phyloP scores from a whole-genome alignment of 345 rosid species.

The Eucalyptus leucophloia region DNA sequence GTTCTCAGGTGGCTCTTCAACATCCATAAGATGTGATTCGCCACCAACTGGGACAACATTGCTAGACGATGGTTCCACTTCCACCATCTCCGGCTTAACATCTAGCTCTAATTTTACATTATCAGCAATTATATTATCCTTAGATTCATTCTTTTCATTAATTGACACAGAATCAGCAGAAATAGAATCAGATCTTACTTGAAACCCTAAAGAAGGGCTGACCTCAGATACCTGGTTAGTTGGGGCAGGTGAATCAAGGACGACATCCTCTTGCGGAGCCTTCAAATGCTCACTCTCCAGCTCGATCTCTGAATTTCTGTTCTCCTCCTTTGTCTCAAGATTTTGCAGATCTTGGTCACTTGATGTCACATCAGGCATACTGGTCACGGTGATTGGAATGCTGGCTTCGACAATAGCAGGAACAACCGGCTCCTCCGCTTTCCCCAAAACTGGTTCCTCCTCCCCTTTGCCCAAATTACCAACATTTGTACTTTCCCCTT shows the following conservation, averaged over 20 bases:
- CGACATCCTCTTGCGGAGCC: constrained; percentile 31
- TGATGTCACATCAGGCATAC: neutral
- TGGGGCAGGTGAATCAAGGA: constrained; percentile 44
- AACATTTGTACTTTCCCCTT: neutral
- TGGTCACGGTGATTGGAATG: constrained; percentile 1
- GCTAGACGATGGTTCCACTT: constrained; percentile 71
- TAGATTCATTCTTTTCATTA: constrained; percentile 89
- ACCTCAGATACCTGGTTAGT: constrained; percentile 98
- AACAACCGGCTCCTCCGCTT: constrained; percentile 4
- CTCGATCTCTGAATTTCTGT: constrained; percentile 10
- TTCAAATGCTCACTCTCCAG: constrained; percentile 24
- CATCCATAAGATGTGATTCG: constrained; percentile 86
- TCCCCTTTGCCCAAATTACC: constrained; percentile 4
- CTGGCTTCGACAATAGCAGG: neutral
- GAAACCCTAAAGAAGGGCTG: constrained; percentile 89
- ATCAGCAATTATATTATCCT: constrained; percentile 96
- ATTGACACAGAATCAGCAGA: constrained; percentile 97
- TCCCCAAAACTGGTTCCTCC: neutral
- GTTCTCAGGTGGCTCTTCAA: constrained; percentile 66
- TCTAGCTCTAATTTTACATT: constrained; percentile 94
- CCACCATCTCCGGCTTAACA: constrained; percentile 79
- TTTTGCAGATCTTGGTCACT: constrained; percentile 16
- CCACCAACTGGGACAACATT: constrained; percentile 44
- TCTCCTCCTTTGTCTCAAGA: constrained; percentile 8
- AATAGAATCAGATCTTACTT: constrained; percentile 98